These are phyloP conservation scores for Aspergillus transmontanensis DNA, from an alignment of 2,329 filamentous ascomycete species.

Conservation along the genomic window DNA sequence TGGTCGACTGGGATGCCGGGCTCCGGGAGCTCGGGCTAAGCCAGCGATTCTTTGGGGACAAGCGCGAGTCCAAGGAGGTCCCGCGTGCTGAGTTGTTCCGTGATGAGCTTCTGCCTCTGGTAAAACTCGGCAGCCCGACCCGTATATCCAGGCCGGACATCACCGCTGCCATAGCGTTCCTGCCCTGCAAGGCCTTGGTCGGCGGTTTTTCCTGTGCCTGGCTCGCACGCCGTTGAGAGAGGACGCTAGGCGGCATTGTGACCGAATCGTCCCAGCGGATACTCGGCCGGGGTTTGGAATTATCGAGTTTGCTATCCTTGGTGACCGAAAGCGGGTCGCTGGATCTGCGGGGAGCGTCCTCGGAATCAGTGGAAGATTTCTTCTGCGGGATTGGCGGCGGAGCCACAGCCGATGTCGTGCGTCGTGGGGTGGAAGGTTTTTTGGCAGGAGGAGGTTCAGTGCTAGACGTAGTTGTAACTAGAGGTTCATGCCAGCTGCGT, in stretches of 20 bases:
- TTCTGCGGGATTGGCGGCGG: slow-evolving; percentile 11
- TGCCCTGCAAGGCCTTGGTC: slow-evolving; percentile 27
- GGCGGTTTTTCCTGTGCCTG: slow-evolving; percentile 35
- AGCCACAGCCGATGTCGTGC: slow-evolving; percentile 21
- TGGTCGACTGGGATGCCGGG: slow-evolving; percentile 38
- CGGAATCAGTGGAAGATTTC: slow-evolving; percentile 11
- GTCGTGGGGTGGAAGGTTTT: slow-evolving; percentile 7
- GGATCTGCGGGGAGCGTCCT: slow-evolving; percentile 21
- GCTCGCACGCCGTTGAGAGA: slow-evolving; percentile 29
- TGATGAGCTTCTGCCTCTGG: slow-evolving; percentile 39
- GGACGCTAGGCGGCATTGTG: slow-evolving; percentile 21
- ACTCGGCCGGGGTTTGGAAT: slow-evolving; percentile 33
- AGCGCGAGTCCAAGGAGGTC: slow-evolving; percentile 40
- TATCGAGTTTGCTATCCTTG: slow-evolving; percentile 15
- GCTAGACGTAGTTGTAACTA: slow-evolving; percentile 16
- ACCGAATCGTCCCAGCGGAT: slow-evolving; percentile 23
- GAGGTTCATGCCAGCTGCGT: slow-evolving; percentile 28
- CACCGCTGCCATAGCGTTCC: slow-evolving; percentile 51
- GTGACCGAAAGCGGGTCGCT: slow-evolving; percentile 11
- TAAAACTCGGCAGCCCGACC: slow-evolving; percentile 36
- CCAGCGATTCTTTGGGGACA: slow-evolving; percentile 45
- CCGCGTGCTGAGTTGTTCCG: slow-evolving; percentile 45
- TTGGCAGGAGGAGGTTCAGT: background rate
- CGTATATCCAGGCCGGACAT: slow-evolving; percentile 45
- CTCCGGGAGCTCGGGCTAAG: slow-evolving; percentile 55